phyloP scores from a whole-genome alignment of 2,329 filamentous ascomycete genomes.

The Stagonosporopsis tanaceti region DNA sequence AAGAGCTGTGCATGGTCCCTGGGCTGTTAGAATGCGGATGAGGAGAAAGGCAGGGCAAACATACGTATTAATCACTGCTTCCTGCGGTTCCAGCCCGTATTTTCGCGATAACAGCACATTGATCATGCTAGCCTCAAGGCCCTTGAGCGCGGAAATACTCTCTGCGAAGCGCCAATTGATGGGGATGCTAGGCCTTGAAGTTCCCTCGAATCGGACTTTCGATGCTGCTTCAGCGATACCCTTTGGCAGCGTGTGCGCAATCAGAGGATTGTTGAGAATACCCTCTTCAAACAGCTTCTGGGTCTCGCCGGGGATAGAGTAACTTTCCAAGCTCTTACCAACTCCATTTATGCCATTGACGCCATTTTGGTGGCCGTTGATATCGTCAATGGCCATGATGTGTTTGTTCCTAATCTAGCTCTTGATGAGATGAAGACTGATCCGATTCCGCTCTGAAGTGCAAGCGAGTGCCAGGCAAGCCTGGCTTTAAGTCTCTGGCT shows the following conservation, averaged over 20 bases:
- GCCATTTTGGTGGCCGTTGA: conserved; percentile 7
- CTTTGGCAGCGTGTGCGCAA: conserved; percentile 47
- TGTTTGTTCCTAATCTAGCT: not conserved
- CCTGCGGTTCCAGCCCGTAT: conserved; percentile 52
- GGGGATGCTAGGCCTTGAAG: conserved; percentile 56
- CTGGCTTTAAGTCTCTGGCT: not conserved
- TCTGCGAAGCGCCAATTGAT: conserved; percentile 67
- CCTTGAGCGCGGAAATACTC: conserved; percentile 60
- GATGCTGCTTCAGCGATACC: conserved; percentile 48
- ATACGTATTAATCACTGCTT: conserved; percentile 59
- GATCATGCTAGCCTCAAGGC: conserved; percentile 57
- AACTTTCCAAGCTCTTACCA: conserved; percentile 16
- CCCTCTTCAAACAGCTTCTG: conserved; percentile 46
- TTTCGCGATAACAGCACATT: conserved; percentile 57
- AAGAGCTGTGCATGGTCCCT: conserved; percentile 56
- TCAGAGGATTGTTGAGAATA: conserved; percentile 54
- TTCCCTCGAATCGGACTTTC: conserved; percentile 55
- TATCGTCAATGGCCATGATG: conserved; percentile 9
- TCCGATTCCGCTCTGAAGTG: not conserved
- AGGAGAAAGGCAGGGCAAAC: not conserved
- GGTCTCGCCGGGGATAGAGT: conserved; percentile 42
- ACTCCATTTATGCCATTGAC: conserved; percentile 9
- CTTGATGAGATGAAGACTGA: not conserved
- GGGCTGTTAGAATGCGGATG: not conserved
- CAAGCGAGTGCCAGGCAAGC: not conserved